Evolutionary conservation across 163 green algal genomes (phyloP).

Genomic region (Scenedesmus sp.): DNA sequence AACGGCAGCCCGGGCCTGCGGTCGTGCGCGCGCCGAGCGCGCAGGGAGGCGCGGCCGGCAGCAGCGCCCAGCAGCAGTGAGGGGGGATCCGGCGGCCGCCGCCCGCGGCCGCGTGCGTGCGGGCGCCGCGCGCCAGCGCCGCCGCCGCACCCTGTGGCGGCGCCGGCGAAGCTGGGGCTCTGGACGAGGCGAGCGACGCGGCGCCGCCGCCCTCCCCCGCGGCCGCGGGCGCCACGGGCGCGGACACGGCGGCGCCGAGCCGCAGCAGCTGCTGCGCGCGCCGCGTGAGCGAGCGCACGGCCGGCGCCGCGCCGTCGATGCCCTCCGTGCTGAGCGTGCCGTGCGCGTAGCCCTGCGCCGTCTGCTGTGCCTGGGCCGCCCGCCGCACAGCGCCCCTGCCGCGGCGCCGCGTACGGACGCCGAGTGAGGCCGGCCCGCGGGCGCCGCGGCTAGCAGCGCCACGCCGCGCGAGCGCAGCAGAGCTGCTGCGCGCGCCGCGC

Average conservation of each 20-base stretch:
- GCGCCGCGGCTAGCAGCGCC: too few species aligned
- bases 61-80: background rate
- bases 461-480: too few species aligned
- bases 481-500: too few species aligned
- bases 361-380: background rate
- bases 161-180: background rate
- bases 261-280: slow-evolving; percentile 11
- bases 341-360: slow-evolving; percentile 13
- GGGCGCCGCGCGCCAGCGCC: background rate
- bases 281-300: slow-evolving; percentile 1
- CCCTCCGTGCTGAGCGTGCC: slow-evolving; percentile 37
- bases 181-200: background rate
- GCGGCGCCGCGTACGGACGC: too few species aligned
- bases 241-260: too few species aligned
- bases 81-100: slow-evolving; percentile 25
- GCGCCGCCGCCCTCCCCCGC: too few species aligned
- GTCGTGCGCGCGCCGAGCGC: too few species aligned
- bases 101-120: background rate
- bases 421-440: too few species aligned
- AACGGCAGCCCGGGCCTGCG: too few species aligned
- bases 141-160: background rate
- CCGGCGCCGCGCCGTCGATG: slow-evolving; percentile 28
- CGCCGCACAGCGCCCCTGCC: too few species aligned
- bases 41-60: too few species aligned
- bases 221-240: background rate